Base-by-base conservation (phyloP, 2,329 filamentous ascomycete genomes). In the Bipolaris cookei region DNA sequence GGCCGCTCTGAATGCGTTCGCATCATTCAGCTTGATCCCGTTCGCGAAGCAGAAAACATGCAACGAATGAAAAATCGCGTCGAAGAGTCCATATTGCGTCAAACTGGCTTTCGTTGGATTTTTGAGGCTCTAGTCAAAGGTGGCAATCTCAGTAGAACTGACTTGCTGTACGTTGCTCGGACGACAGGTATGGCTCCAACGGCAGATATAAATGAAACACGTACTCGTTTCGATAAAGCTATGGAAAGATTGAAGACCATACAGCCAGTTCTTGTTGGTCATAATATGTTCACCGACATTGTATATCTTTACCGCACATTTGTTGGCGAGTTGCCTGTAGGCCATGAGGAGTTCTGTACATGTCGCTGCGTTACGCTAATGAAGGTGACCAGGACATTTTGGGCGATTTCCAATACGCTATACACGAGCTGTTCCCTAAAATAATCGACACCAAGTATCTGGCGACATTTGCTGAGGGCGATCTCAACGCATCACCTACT, bases 241-340 rank as follows among this genome's bases (percentile, higher is more conserved):
- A 75, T 80, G 50, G 64, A 72, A 4, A 70, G 76, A 4, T 67
- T 88, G 11, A 78, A 77, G 41, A 69, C 73, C 18, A 80, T 78
- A 18, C 78, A 80, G 13, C 79, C 81, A 2, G 77, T 86, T 0
- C 65, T 90, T 0, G 80, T 90, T 3, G 86, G 87, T 0, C 87
- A 90, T 74, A 90, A 90, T 64, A 79, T 86, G 56, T 85, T 90
- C 61, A 82, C 83, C 1, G 87, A 90, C 63, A 77, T 90, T 3
- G 81, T 85, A 34, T 89, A 89, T 65, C 73, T 90, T 34, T 87
- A 88, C 70, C 74, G 79, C n/a, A 82, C 81, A 1, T 90, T 90
- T 70, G 78, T 89, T 47, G 85, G 84, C 1, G 61, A 75, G 1
- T 75, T 90, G 1, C 88, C 87, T 0, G 58, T 60, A 53, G 3